Evolutionary conservation across 1,284 basidiomycete species (phyloP), one percentile per base, ranked within the genome.

Genomic region (Pseudozyma hubeiensis): DNA sequence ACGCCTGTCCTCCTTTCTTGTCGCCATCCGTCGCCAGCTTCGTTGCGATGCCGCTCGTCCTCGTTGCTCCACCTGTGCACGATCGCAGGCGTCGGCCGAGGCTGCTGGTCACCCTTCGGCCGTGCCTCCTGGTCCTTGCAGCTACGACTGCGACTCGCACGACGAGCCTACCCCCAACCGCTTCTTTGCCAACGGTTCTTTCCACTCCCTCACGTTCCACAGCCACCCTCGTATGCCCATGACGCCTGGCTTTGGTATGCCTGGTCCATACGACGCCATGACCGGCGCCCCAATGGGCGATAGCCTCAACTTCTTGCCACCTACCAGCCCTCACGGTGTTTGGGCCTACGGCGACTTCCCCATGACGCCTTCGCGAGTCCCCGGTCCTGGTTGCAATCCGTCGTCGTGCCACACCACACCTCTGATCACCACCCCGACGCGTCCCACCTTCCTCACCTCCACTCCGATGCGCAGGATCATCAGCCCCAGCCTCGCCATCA

Each of bases 191-290:
- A 74, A 74, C 56, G 71, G 71, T 29, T 69, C 71, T 31, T 69
- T 74, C 59, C 71, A 74, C 59, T 67, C 71, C 45, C 71, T 74
- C 55, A 74, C 71, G 53, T 74, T 74, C 65, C 71, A 74, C 65
- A 74, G 65, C 56, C 65, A 63, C 56, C 61, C 62, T 19, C 66
- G 71, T 49, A 58, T 69, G 71, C 71, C 71, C 19, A 37, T 66
- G 61, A 59, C 65, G 6, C 70, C 70, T 19, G 64, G 70, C 17
- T 73, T 55, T 13, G 64, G 64, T 40, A 47, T 72, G 34, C 70
- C 70, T 31, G 34, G 52, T 37, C 46, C 64, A 0, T 67, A 55
- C 53, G 64, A 73, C 35, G 61, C 49, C 52, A 54, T 69, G 30
- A 55, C 52, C 11, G 60, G 66, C 31, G 60, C 56, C 48, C 60